Evolutionary conservation across 257 asterid species (phyloP), one percentile per base, ranked within the genome.

Genomic region (Osmanthus fragrans): DNA sequence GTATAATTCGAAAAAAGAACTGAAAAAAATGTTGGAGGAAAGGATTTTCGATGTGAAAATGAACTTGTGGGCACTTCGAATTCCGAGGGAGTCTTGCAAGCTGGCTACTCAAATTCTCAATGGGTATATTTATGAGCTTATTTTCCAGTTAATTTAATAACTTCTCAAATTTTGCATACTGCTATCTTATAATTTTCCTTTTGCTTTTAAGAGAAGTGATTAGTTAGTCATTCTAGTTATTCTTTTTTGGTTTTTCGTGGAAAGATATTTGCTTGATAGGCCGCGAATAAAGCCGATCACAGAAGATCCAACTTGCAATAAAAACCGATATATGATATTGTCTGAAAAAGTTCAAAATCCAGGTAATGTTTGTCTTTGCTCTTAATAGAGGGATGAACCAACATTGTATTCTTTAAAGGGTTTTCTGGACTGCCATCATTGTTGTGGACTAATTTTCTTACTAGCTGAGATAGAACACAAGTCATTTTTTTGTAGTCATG

Each of bases 41-140:
- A 87, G 84, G 72, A 82, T 80, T 49, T 92, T 91, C 67, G 96
- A 91, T 80, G 80, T 89, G 83, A 80, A 85, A 40, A 77, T 94
- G 75, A 89, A 88, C 10, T 74, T 94, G 68, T 84, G 79, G 96
- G 97, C 99, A 13, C 88, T 94, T 83, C 92, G 92, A 73, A 74
- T 91, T 78, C 97, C 97, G 1, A 83, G 94, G 71, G 89, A 91
- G 84, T 93, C 89, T 80, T 91, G 99, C 90, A 95, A 91, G 83
- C 81, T 84, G 30, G 96, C 92, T 23, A 88, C 92, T 66, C 88
- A 90, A 76, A 78, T 95, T 64, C 92, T 95, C 69, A 84, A 91
- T 29, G 97, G 98, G 98, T 40, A 40, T 40, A 10, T 40, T 37
- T 40, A 10, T 40, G 49, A 40, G 15, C 49, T 40, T 40, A 40